Evolutionary conservation across 768 basidiomycete species (phyloP), one percentile per base, ranked within the genome.

Genomic region (Polyporus arcularius): DNA sequence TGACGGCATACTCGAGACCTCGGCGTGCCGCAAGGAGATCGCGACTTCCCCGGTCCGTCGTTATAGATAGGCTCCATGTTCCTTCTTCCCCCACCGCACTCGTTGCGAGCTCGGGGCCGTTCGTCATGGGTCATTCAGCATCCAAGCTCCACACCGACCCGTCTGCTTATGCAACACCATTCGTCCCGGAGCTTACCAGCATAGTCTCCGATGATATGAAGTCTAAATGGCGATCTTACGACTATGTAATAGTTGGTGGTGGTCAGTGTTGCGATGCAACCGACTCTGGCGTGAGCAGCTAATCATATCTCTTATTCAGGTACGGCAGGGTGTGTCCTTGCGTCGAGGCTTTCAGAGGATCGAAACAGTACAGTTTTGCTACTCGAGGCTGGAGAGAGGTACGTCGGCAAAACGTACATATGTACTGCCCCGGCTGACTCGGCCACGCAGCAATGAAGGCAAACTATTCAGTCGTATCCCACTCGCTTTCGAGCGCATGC

Each of bases 291-390:
- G 14, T 42, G 2, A 14, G 41, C 45, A 46, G n/a, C 28, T 30
- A 18, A n/a, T 28, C 43, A 21, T 50, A 14, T 4, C 18, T 8
- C 9, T 4, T n/a, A 31, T n/a, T n/a, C 59, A 81, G 80, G 80
- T 28, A 71, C 79, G 18, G 78, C 76, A 26, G 81, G 81, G 12
- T 71, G 80, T 39, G 78, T 78, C 7, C 69, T 82, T 9, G 81
- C 80, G 12, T 69, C 72, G 26, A 73, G 81, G 43, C 67, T 82
- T n/a, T 76, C 77, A 0, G 80, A 82, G 58, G 78, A 82, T 63
- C 39, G 69, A 2, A 74, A 75, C 60, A 72, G 68, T 47, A 76
- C 76, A 10, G 80, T 81, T 14, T 71, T 80, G 35, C 76, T 80
- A 14, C 71, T 75, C 28, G 74, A 75, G 70, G 79, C 81, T 1